phyloP scores from a whole-genome alignment of 2,329 filamentous ascomycete species.

The Orbilia blumenaviensis region DNA sequence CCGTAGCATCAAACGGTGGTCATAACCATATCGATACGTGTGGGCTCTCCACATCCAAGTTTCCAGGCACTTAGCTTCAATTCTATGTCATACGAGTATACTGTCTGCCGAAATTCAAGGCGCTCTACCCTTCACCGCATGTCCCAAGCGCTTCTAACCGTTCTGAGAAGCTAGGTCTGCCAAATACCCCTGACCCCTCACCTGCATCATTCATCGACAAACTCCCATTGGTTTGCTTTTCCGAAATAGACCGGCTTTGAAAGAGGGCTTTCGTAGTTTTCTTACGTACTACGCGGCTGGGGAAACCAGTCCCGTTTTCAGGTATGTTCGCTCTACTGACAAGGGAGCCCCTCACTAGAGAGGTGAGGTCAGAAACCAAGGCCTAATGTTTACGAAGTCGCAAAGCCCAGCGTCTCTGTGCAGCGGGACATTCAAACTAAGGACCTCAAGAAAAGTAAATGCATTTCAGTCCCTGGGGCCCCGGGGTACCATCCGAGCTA shows the following conservation, averaged over 20 bases:
- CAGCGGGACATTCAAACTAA: background rate
- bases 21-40: slow-evolving; percentile 27
- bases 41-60: background rate
- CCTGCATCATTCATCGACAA: slow-evolving; percentile 19
- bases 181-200: slow-evolving; percentile 25
- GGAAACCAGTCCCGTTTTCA: background rate
- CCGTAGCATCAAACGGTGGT: background rate
- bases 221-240: slow-evolving; percentile 1
- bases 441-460: background rate
- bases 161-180: slow-evolving; percentile 39
- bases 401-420: background rate
- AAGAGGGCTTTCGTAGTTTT: slow-evolving; percentile 2
- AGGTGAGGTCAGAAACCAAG: background rate
- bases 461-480: background rate
- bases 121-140: background rate
- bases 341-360: slow-evolving; percentile 19
- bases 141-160: slow-evolving; percentile 29
- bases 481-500: slow-evolving; percentile 1
- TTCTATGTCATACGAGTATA: background rate
- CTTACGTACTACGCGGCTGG: slow-evolving; percentile 18
- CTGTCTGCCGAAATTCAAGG: slow-evolving; percentile 7
- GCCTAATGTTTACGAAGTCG: background rate
- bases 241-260: slow-evolving; percentile 20
- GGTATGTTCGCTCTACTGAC: slow-evolving; percentile 17
- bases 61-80: background rate